Evolutionary conservation across 2,329 filamentous ascomycete genomes (phyloP).

Genomic region (Pyricularia sp.): DNA sequence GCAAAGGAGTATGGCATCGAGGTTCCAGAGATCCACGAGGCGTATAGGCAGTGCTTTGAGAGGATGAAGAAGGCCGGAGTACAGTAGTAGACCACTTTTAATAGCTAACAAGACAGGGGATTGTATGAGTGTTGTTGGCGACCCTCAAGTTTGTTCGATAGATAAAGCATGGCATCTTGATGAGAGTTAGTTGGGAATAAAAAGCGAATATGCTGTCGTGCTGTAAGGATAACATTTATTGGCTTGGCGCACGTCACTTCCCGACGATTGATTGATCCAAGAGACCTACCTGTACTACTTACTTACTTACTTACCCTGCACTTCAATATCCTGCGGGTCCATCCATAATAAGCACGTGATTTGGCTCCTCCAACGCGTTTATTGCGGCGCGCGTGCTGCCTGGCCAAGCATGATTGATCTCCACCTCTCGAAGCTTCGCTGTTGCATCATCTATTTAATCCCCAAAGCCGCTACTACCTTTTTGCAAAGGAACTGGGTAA

Average conservation of each 20-base stretch:
- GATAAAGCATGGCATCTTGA: background rate
- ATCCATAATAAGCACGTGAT: background rate
- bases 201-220: background rate
- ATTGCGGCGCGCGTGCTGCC: background rate
- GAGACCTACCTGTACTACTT: background rate
- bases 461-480: background rate
- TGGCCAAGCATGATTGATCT: background rate
- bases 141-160: background rate
- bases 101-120: background rate
- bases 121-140: background rate
- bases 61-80: conserved; percentile 45
- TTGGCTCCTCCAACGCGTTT: background rate
- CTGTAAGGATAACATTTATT: background rate
- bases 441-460: background rate
- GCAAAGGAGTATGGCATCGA: conserved; percentile 44
- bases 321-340: background rate
- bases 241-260: background rate
- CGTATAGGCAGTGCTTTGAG: conserved; percentile 49
- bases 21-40: conserved; percentile 48
- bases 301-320: background rate
- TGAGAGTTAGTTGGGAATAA: background rate
- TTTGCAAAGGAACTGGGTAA: background rate
- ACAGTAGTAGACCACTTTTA: conserved; percentile 21
- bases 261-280: background rate
- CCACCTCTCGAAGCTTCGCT: background rate